Evolutionary conservation across 768 basidiomycete species (phyloP).

Genomic region (Mycena filopes): DNA sequence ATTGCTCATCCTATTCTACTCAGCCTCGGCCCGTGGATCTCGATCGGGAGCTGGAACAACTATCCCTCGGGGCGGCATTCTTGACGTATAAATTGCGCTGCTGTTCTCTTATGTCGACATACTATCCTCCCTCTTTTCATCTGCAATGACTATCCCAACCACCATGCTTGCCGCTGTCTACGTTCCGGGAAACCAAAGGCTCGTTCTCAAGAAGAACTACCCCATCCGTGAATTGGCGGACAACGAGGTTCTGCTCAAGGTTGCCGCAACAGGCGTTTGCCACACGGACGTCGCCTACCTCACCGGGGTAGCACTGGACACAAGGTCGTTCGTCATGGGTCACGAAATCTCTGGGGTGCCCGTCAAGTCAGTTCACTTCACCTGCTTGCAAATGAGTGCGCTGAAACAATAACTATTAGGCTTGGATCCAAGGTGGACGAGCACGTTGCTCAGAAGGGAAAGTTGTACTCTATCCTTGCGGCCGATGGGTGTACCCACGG

Average conservation of each 20-base stretch:
- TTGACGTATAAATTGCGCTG: no score
- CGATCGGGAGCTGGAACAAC: no score
- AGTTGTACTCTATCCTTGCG: neutral
- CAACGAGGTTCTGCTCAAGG: constrained; percentile 13
- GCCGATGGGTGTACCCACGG: neutral
- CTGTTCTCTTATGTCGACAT: no score
- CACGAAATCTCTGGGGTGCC: constrained; percentile 10
- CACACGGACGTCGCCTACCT: neutral
- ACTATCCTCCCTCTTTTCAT: no score
- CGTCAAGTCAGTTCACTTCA: neutral
- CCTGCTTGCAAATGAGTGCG: no score
- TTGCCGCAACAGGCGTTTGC: constrained; percentile 4
- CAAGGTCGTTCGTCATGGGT: neutral
- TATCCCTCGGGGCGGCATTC: no score
- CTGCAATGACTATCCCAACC: neutral
- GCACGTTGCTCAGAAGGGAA: neutral
- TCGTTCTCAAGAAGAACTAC: neutral
- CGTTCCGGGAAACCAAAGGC: neutral
- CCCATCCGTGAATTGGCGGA: constrained; percentile 5
- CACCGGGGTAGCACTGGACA: neutral
- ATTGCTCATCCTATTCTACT: no score
- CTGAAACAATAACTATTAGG: no score
- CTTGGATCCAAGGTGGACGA: no score
- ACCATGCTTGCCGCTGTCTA: constrained; percentile 2
- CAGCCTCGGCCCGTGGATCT: no score